Evolutionary conservation across 2,329 filamentous ascomycete genomes (phyloP).

Genomic region (Exophiala lecanii-corni): DNA sequence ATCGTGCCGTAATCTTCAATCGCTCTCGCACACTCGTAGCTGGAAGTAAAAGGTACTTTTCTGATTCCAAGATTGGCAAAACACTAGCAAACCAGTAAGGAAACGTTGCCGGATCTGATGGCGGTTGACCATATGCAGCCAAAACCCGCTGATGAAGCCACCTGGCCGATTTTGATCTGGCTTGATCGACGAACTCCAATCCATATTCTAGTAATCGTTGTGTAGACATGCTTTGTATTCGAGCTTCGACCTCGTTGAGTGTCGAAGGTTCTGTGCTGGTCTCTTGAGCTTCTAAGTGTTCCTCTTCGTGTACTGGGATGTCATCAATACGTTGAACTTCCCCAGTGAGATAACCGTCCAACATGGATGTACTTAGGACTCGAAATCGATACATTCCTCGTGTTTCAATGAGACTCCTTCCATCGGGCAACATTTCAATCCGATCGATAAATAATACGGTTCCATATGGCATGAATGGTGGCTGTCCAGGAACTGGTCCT

Average conservation of each 20-base stretch:
- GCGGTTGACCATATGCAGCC: constrained; percentile 70
- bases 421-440: constrained; percentile 69
- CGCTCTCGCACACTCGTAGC: constrained; percentile 73
- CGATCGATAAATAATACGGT: constrained; percentile 73
- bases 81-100: constrained; percentile 90
- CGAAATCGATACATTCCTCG: constrained; percentile 72
- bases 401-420: constrained; percentile 75
- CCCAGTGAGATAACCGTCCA: constrained; percentile 77
- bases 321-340: constrained; percentile 74
- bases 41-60: constrained; percentile 72
- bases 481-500: constrained; percentile 49
- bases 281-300: constrained; percentile 67
- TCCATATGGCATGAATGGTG: constrained; percentile 67
- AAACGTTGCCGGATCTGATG: constrained; percentile 69
- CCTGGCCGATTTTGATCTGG: constrained; percentile 62
- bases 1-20: constrained; percentile 74
- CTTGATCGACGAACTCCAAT: constrained; percentile 63
- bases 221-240: constrained; percentile 61
- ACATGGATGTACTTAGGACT: constrained; percentile 57
- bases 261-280: constrained; percentile 39
- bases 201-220: constrained; percentile 63
- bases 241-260: constrained; percentile 30
- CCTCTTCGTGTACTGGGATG: constrained; percentile 75
- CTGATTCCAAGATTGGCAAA: constrained; percentile 68
- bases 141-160: constrained; percentile 73